phyloP scores from a whole-genome alignment of 768 basidiomycete species.

The Lactifluus volemus region DNA sequence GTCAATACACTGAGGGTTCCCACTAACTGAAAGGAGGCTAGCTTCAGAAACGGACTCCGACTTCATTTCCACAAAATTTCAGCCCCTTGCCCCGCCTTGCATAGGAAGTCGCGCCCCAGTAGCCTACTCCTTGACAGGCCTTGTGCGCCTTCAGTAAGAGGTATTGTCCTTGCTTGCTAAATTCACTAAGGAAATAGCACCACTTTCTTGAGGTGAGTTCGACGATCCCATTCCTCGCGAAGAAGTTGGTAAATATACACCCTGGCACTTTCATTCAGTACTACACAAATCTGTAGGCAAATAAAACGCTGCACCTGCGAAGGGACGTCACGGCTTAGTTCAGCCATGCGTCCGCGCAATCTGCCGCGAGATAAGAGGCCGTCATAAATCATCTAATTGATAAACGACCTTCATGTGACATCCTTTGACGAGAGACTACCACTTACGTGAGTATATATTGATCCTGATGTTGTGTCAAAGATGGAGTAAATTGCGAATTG shows the following conservation, averaged over 20 bases:
- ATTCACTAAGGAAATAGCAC: too few relatives aligned
- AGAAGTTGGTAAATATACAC: background rate
- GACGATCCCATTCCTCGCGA: background rate
- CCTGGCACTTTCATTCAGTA: background rate
- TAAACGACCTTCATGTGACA: background rate
- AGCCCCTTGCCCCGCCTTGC: background rate
- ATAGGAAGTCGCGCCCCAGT: too few relatives aligned
- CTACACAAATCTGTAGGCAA: background rate
- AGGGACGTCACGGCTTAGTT: background rate
- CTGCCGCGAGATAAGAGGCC: background rate
- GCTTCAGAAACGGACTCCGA: background rate
- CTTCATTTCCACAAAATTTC: background rate
- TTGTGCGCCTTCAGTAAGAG: background rate
- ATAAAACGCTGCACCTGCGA: background rate
- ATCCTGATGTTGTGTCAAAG: background rate
- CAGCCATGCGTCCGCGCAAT: background rate
- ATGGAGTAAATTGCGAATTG: background rate
- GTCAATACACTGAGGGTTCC: too few relatives aligned
- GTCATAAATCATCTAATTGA: background rate
- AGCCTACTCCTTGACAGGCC: too few relatives aligned
- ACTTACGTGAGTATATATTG: constrained; percentile 4
- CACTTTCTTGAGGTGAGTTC: background rate
- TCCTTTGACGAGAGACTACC: background rate
- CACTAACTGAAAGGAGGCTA: too few relatives aligned
- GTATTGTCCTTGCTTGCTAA: background rate